Percentiles rank a stretch among this genome's conserved stretches.
Evolutionary conservation across 164 flowering plant species (phyloP).

Genomic region (Annona cherimola): DNA sequence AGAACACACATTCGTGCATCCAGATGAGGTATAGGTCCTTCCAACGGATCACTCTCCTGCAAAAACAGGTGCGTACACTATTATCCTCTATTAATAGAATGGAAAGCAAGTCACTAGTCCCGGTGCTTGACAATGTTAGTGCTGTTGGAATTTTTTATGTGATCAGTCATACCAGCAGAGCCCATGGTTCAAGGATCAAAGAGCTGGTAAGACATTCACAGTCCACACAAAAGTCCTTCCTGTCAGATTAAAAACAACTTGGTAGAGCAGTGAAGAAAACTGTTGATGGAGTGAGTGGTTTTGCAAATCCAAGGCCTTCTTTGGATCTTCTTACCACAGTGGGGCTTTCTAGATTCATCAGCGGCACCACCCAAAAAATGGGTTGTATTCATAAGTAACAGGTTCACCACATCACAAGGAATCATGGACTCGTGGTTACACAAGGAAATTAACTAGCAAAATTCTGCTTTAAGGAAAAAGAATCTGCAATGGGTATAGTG

Average conservation of each 20-base stretch:
- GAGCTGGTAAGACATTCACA: not conserved
- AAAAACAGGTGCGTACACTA: conserved; percentile 3
- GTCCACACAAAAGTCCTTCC: not conserved
- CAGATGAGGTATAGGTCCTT: conserved; percentile 91
- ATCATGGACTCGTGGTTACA: not conserved
- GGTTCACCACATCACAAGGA: not conserved
- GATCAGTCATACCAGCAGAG: not conserved
- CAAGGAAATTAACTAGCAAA: not conserved
- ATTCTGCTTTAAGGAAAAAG: conserved; percentile 8
- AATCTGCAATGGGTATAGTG: not conserved
- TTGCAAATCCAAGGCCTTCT: not conserved
- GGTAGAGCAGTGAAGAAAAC: not conserved
- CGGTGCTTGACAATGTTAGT: not conserved
- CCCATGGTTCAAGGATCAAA: not conserved
- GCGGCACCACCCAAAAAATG: not conserved
- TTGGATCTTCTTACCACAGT: not conserved
- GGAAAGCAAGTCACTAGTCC: not conserved
- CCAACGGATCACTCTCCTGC: conserved; percentile 86
- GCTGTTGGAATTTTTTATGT: not conserved
- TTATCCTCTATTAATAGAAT: too few species aligned
- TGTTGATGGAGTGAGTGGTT: not conserved
- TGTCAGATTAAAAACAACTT: not conserved
- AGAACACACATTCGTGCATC: conserved; percentile 82
- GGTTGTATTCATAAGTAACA: not conserved
- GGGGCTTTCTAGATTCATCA: not conserved